A percentile compares a stretch with the other conserved stretches of the same genome.
phyloP scores from a whole-genome alignment of 2,329 filamentous ascomycete genomes.

The Hymenoscyphus occultus region DNA sequence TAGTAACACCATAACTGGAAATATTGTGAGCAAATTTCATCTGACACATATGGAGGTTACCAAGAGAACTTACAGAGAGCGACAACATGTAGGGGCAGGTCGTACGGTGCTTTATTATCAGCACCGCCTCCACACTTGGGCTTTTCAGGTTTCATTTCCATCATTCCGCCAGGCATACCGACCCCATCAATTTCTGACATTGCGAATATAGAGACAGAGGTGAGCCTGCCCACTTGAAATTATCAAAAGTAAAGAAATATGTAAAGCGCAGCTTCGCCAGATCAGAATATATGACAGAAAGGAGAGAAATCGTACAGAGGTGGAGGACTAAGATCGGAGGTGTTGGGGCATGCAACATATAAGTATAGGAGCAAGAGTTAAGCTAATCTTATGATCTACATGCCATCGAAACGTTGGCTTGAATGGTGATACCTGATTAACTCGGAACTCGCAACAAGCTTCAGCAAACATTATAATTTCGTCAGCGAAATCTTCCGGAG shows the following conservation, averaged over 20 bases:
- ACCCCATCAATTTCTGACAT: not conserved
- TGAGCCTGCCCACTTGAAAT: constrained; percentile 12
- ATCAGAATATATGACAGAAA: constrained; percentile 6
- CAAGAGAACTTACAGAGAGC: constrained; percentile 44
- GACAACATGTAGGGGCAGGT: constrained; percentile 64
- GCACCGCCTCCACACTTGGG: constrained; percentile 21
- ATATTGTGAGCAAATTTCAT: not conserved
- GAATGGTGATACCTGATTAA: constrained; percentile 2
- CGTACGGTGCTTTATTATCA: constrained; percentile 46
- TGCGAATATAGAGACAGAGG: not conserved
- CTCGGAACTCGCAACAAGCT: not conserved
- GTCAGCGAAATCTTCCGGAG: not conserved
- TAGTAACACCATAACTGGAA: constrained; percentile 6
- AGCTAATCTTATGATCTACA: constrained; percentile 4
- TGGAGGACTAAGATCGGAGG: not conserved
- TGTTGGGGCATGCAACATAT: constrained; percentile 1
- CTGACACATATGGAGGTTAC: not conserved
- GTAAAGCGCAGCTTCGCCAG: not conserved
- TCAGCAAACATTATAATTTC: not conserved
- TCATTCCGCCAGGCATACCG: not conserved
- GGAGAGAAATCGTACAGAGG: not conserved
- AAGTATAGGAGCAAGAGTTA: not conserved
- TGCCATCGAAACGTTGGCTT: constrained; percentile 7
- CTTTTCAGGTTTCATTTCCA: constrained; percentile 5
- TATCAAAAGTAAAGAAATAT: constrained; percentile 1